A percentile compares a stretch with the other conserved stretches of the same genome.
These are phyloP conservation scores for Fusarium ramigenum DNA, from an alignment of 2,329 filamentous ascomycete genomes.

Conservation along the genomic window DNA sequence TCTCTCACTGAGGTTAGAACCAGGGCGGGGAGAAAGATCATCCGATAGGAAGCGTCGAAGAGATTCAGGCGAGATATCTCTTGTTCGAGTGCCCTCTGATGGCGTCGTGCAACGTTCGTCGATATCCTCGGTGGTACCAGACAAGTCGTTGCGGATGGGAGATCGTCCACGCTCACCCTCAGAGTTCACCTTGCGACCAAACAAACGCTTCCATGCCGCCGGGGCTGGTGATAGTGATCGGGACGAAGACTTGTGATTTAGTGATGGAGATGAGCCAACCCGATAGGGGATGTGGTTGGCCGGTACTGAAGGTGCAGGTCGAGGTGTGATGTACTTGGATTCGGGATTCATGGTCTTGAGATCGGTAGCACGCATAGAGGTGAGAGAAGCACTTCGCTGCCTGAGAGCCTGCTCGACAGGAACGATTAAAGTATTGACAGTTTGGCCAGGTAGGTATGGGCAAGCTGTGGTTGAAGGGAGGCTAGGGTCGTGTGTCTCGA, in stretches of 20 bases:
- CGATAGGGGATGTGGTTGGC: constrained; percentile 36
- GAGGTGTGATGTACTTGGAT: constrained; percentile 78
- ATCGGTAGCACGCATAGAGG: constrained; percentile 65
- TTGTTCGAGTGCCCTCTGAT: constrained; percentile 55
- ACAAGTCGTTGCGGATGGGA: constrained; percentile 40
- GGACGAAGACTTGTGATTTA: constrained; percentile 52
- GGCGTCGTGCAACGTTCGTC: constrained; percentile 36
- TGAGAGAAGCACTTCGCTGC: constrained; percentile 72
- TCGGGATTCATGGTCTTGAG: constrained; percentile 80
- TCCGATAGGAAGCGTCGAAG: constrained; percentile 62
- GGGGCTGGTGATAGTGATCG: constrained; percentile 61
- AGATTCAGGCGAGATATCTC: constrained; percentile 66
- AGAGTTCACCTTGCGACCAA: constrained; percentile 53
- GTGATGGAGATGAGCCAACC: constrained; percentile 46
- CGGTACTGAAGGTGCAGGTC: constrained; percentile 59
- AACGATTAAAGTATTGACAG: constrained; percentile 84
- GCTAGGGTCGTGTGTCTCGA: constrained; percentile 78
- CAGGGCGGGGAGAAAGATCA: constrained; percentile 49
- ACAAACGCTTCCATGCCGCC: constrained; percentile 60
- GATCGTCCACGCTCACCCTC: constrained; percentile 49
- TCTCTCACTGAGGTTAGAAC: constrained; percentile 44
- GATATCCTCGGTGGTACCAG: constrained; percentile 12
- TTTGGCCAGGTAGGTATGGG: constrained; percentile 87
- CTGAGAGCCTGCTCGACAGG: constrained; percentile 73
- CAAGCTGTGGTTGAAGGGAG: constrained; percentile 81